A percentile compares a stretch with the other conserved stretches of the same genome.
Conservation (phyloP, 345 rosid genomes). For the Eucalyptus urophylla region DNA sequence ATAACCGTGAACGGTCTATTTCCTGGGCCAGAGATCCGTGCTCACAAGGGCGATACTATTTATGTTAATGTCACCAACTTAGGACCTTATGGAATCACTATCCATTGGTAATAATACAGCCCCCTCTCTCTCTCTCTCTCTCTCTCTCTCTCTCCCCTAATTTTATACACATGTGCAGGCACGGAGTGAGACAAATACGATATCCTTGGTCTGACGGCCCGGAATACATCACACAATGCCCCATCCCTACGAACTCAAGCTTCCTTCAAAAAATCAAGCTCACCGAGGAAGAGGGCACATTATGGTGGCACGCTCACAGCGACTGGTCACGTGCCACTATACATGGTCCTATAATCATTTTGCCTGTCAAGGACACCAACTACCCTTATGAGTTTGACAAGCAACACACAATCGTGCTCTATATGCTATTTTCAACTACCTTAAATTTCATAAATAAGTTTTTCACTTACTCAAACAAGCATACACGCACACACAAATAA, state of each 20-base stretch:
- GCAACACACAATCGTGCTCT: neutral
- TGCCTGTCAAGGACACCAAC: neutral
- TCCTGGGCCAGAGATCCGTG: neutral
- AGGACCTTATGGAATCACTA: neutral
- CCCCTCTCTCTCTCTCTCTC: too few relatives aligned
- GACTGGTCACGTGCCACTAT: neutral
- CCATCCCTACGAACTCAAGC: neutral
- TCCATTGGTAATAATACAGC: neutral
- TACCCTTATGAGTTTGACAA: neutral
- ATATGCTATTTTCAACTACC: neutral
- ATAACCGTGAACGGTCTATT: neutral
- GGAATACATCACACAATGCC: neutral
- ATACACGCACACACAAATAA: neutral
- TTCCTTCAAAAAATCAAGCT: neutral
- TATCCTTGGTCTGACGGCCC: neutral
- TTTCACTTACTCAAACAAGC: neutral
- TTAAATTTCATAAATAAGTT: neutral
- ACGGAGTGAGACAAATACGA: neutral
- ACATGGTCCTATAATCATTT: neutral
- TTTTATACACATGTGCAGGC: neutral
- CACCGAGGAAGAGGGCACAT: neutral
- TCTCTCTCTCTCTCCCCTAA: neutral
- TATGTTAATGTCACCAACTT: neutral
- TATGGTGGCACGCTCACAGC: neutral
- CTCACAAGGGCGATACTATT: neutral